Evolutionary conservation across 2,329 filamentous ascomycete genomes (phyloP).

Genomic region (Coniochaeta sp.): DNA sequence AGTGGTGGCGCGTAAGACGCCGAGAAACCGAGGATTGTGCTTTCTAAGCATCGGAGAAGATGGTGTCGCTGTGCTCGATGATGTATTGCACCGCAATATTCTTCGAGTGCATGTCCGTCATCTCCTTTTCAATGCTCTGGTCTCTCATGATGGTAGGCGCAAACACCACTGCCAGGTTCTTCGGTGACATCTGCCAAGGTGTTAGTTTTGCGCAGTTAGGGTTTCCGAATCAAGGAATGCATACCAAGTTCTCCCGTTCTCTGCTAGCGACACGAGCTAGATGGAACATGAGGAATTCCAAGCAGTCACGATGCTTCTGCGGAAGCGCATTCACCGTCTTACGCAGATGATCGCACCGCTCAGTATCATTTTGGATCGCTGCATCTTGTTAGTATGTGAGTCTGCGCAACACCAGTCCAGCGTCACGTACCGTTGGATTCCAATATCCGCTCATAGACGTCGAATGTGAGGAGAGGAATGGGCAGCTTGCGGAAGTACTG

Average conservation of each 20-base stretch:
- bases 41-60: conserved; percentile 52
- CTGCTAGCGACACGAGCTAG: conserved; percentile 76
- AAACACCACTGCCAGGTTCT: conserved; percentile 94
- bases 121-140: conserved; percentile 80
- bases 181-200: conserved; percentile 72
- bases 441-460: conserved; percentile 82
- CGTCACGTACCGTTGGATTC: conserved; percentile 63
- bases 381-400: conserved; percentile 12
- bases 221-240: conserved; percentile 25
- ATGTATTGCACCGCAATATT: conserved; percentile 88
- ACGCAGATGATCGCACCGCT: conserved; percentile 64
- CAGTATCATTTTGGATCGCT: conserved; percentile 58
- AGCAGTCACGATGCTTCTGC: conserved; percentile 74
- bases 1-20: background rate
- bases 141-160: conserved; percentile 97
- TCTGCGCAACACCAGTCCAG: no score
- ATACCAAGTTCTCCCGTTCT: conserved; percentile 75
- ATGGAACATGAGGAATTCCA: conserved; percentile 93
- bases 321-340: conserved; percentile 73
- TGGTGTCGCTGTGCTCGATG: conserved; percentile 78
- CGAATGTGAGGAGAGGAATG: conserved; percentile 80
- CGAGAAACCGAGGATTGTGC: background rate
- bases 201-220: background rate
- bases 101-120: conserved; percentile 93
- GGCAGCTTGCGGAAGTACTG: conserved; percentile 96